These are phyloP conservation scores for Ascochyta rabiei DNA, from an alignment of 2,329 filamentous ascomycete species.

Conservation along the genomic window DNA sequence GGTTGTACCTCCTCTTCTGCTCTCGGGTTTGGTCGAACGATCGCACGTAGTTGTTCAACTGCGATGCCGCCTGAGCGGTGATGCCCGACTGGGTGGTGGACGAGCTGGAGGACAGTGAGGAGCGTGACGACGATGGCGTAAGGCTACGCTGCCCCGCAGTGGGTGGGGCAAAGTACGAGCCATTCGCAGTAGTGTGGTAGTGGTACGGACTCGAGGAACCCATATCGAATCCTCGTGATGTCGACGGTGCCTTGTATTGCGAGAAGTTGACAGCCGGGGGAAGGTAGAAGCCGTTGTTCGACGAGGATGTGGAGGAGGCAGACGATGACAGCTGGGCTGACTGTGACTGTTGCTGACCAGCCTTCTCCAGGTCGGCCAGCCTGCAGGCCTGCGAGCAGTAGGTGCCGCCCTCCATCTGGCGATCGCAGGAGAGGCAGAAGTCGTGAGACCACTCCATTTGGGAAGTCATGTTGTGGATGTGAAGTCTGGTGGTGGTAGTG, in stretches of 20 bases:
- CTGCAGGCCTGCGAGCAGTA: slow-evolving; percentile 95
- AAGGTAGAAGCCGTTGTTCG: slow-evolving; percentile 66
- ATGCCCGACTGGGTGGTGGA: slow-evolving; percentile 58
- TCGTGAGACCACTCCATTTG: slow-evolving; percentile 78
- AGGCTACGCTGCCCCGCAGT: slow-evolving; percentile 46
- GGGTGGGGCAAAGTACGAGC: slow-evolving; percentile 48
- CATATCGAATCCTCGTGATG: slow-evolving; percentile 47
- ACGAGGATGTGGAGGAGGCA: slow-evolving; percentile 58
- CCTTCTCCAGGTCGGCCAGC: slow-evolving; percentile 83
- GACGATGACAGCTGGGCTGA: slow-evolving; percentile 58
- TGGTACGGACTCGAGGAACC: slow-evolving; percentile 54
- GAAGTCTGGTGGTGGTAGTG: not conserved
- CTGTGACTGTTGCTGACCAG: slow-evolving; percentile 48
- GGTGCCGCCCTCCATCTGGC: slow-evolving; percentile 75
- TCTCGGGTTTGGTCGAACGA: slow-evolving; percentile 84
- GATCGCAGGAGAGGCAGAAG: slow-evolving; percentile 93
- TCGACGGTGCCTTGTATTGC: slow-evolving; percentile 64
- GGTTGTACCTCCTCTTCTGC: slow-evolving; percentile 53
- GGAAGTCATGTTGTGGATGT: slow-evolving; percentile 41
- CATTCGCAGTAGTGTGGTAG: slow-evolving; percentile 43
- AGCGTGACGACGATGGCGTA: slow-evolving; percentile 75
- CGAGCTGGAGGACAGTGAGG: slow-evolving; percentile 80
- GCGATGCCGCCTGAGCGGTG: slow-evolving; percentile 77
- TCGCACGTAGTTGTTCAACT: slow-evolving; percentile 83
- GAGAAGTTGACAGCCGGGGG: slow-evolving; percentile 78